Percentiles rank a stretch among this genome's conserved stretches.
phyloP scores from a whole-genome alignment of 1,139 yeast species.

The Arxiozyma bovina region DNA sequence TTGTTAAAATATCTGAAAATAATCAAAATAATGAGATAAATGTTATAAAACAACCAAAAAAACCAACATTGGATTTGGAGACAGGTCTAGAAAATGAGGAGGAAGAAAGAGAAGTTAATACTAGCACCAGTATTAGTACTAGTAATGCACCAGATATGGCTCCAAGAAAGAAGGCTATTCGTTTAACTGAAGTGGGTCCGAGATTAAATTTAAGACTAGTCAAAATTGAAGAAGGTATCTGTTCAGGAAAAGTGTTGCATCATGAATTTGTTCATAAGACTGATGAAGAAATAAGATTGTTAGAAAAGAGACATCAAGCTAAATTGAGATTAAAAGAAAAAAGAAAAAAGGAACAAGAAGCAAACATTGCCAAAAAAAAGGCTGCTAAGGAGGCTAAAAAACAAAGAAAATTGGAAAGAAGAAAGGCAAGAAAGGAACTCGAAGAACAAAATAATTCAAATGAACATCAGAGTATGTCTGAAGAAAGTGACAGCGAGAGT shows the following conservation, averaged over 20 bases:
- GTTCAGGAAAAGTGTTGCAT: constrained; percentile 77
- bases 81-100: constrained; percentile 17
- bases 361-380: constrained; percentile 66
- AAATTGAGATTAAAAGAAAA: constrained; percentile 55
- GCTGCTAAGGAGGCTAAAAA: constrained; percentile 66
- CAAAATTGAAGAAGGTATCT: constrained; percentile 88
- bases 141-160: constrained; percentile 11
- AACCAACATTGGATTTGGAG: constrained; percentile 5
- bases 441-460: constrained; percentile 22
- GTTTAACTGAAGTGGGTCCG: constrained; percentile 90
- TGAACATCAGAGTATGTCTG: constrained; percentile 14
- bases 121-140: background rate
- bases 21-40: constrained; percentile 24
- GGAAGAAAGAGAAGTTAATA: constrained; percentile 8
- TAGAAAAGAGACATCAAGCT: constrained; percentile 61
- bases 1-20: constrained; percentile 59
- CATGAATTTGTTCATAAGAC: constrained; percentile 64
- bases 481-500: constrained; percentile 13
- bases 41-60: constrained; percentile 9
- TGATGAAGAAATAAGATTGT: constrained; percentile 46
- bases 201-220: constrained; percentile 65
- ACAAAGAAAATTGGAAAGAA: constrained; percentile 58
- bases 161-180: constrained; percentile 74
- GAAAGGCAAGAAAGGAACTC: constrained; percentile 34
- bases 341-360: constrained; percentile 72